Conservation (phyloP, 768 basidiomycete species). For the Russula sp. region DNA sequence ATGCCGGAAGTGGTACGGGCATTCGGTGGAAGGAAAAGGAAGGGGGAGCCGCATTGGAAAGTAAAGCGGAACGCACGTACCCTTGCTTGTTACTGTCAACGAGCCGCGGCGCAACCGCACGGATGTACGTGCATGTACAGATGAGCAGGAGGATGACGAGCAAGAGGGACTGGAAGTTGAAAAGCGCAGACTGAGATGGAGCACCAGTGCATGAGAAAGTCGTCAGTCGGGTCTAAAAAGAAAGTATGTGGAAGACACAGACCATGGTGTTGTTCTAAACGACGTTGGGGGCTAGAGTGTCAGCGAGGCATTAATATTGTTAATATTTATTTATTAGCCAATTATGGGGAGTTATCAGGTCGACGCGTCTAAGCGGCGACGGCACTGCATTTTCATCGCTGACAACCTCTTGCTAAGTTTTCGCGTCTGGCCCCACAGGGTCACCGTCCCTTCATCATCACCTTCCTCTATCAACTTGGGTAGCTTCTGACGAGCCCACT, state of each 20-base stretch:
- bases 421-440: background rate
- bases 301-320: no score
- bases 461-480: background rate
- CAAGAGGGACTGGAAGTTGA: conserved; percentile 96
- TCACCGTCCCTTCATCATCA: conserved; percentile 1
- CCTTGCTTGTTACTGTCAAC: conserved; percentile 94
- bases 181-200: conserved; percentile 76
- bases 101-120: conserved; percentile 83
- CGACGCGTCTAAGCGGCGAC: conserved; percentile 14
- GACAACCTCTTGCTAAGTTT: background rate
- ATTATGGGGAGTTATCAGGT: background rate
- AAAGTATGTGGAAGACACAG: background rate
- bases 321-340: conserved; percentile 3
- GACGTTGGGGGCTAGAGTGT: no score
- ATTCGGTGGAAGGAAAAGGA: background rate
- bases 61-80: conserved; percentile 46
- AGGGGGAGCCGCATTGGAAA: background rate
- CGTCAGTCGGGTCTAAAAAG: background rate
- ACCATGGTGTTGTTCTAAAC: conserved; percentile 5
- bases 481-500: conserved; percentile 14
- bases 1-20: background rate
- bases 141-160: conserved; percentile 91
- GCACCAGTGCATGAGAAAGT: no score
- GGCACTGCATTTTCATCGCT: background rate
- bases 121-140: conserved; percentile 95